Percentiles rank a stretch among this genome's conserved stretches.
phyloP scores from a whole-genome alignment of 208 protist genomes.

The Strigomonas culicis region DNA sequence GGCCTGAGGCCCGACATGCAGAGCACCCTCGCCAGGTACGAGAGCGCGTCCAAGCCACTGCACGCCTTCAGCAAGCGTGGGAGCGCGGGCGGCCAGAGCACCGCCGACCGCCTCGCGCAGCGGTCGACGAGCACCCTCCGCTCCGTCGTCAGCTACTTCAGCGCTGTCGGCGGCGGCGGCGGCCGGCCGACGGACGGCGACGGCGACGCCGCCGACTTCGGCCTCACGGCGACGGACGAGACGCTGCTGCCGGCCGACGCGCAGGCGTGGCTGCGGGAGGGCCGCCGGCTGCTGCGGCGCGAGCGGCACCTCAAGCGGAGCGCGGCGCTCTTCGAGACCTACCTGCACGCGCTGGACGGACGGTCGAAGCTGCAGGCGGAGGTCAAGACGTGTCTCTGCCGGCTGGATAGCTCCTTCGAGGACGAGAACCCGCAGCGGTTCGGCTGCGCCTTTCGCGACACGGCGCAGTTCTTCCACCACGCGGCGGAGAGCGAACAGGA shows the following conservation, averaged over 20 bases:
- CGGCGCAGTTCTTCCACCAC: conserved; percentile 22
- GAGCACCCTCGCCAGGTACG: conserved; percentile 31
- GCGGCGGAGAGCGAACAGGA: conserved; percentile 28
- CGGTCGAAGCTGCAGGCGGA: conserved; percentile 18
- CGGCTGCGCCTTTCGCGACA: conserved; percentile 13
- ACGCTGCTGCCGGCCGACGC: not conserved
- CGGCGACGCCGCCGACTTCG: not conserved
- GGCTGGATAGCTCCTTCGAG: conserved; percentile 41
- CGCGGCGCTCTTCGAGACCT: no score
- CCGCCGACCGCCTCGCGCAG: conserved; percentile 44
- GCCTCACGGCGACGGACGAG: not conserved
- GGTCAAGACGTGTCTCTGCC: conserved; percentile 33
- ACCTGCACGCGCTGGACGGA: no score
- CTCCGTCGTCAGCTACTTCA: conserved; percentile 49
- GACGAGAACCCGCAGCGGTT: conserved; percentile 29
- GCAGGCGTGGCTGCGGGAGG: no score
- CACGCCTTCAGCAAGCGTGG: conserved; percentile 57
- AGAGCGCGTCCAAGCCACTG: conserved; percentile 33
- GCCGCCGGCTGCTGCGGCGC: not conserved
- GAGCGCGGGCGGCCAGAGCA: conserved; percentile 39
- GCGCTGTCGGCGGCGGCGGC: conserved; percentile 14
- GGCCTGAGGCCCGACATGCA: conserved; percentile 48
- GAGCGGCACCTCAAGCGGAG: not conserved
- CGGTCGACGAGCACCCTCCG: conserved; percentile 58
- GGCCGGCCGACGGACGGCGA: conserved; percentile 6